Evolutionary conservation across 179 eudicot species (phyloP), one percentile per base, ranked within the genome.

Genomic region (Carnegiea gigantea): DNA sequence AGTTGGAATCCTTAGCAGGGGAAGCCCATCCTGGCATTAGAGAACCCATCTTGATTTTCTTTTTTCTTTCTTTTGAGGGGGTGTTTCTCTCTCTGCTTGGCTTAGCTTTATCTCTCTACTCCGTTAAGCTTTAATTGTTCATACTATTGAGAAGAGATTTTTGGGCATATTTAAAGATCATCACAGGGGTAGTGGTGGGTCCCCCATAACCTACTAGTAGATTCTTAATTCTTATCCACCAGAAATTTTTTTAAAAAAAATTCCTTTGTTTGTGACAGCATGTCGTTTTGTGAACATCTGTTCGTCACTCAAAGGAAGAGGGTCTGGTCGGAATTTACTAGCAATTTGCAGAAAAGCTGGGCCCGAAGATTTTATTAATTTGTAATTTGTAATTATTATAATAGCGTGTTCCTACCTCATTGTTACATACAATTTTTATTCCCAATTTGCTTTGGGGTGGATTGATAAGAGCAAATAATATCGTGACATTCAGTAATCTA

Each of bases 1-100:
- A 33, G 73, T 80, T 82, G 30, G 92, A 87, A 86, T 91, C 92
- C 60, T 75, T 26, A 48, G 86, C 81, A 17, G 76, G 86, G 33
- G 91, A 84, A 54, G 84, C 88, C 96, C 96, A 92, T 59, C 96
- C 96, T 21, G 90, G 88, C 92, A 91, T 85, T 54, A 92, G 83
- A 81, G 96, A 92, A 81, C 96, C 96, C 96, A 92, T 92, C 44
- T 43, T 38, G 26, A 59, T 36, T 9, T 30, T 75, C 26, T 75
- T 49, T 74, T 46, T 10, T n/a, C 13, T 18, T 9, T 43, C 1
- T 40, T 40, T 40, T 40, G 53, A 0, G 53, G 53, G 53, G 53
- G 53, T 11, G 4, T 74, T 18, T 49, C 21, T 14, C 36, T 76
- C 15, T 76, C 65, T 51, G 15, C 43, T 30, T 72, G 1, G 1